Evolutionary conservation across 352 stramenopile genomes (phyloP), one percentile per base, ranked within the genome.

Genomic region (Globisporangium orthogonon): DNA sequence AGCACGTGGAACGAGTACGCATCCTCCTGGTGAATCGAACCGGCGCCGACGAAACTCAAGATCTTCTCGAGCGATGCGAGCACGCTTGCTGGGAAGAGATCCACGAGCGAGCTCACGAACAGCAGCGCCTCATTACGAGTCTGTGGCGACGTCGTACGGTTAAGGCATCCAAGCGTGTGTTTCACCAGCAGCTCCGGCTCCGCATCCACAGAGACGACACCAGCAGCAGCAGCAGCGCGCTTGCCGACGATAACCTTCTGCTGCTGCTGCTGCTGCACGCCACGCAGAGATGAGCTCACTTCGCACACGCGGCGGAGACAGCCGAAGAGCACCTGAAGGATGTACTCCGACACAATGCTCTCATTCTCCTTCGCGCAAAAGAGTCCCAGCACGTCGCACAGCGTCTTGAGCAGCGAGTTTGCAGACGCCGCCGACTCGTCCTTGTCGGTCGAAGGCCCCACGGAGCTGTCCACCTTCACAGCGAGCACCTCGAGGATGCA

Each of bases 1-100:
- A 95, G 67, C 39, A 95, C 83, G 45, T 92, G 75, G 61, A 92
- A 94, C 51, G 86, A 91, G 68, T 95, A 92, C 41, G 89, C 86
- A 51, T 95, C 86, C 14, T 92, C 75, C 33, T 89, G 73, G 45
- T 78, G 77, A 52, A 91, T 86, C 2, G 70, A 77, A 0, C 75
- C 73, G 14, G 60, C 65, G 50, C 73, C 75, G 9, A 90, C 60
- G 43, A 90, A 89, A 37, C 69, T 72, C 45, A 95, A 46, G 44
- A 95, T 89, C 50, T 86, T 86, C 53, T 89, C 76, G n/a, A 95
- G 62, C 45, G 83, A 91, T 37, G 70, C 60, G 4, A 93, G 71
- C 2, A 95, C 83, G 64, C 71, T 90, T 10, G 69, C 57, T 0
- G 86, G 83, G 53, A 87, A 83, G 51, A 94, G 63, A 13, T 87